Percentiles rank a stretch among this genome's conserved stretches.
Conservation (phyloP, 352 stramenopile genomes). For the Phytopythium sindhum region DNA sequence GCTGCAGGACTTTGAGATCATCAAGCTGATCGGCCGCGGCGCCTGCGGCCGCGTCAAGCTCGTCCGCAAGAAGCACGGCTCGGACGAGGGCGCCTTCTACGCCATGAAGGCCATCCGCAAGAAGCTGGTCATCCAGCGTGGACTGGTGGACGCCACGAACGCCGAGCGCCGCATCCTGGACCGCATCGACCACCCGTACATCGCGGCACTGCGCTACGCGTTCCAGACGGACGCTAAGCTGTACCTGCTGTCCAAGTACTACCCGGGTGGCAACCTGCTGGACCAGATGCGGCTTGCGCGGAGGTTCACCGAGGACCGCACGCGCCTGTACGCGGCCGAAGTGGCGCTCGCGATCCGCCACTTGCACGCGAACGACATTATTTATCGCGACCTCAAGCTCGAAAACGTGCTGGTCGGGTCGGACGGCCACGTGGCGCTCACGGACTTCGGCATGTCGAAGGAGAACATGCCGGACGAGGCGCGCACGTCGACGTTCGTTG, state of each 20-base stretch:
- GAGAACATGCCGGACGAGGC: constrained; percentile 91
- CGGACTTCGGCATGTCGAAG: constrained; percentile 99
- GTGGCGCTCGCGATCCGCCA: constrained; percentile 95
- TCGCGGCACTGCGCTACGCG: constrained; percentile 92
- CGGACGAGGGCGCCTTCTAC: constrained; percentile 79
- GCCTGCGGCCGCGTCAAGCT: constrained; percentile 84
- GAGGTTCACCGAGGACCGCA: constrained; percentile 92
- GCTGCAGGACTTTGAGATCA: constrained; percentile 94
- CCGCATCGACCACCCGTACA: constrained; percentile 95
- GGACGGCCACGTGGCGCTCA: constrained; percentile 95
- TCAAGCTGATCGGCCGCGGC: constrained; percentile 96
- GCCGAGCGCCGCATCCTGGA: constrained; percentile 87
- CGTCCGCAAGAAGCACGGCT: constrained; percentile 84
- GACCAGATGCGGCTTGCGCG: constrained; percentile 89
- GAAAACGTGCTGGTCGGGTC: constrained; percentile 98
- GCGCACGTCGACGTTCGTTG: constrained; percentile 87
- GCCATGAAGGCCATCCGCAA: constrained; percentile 89
- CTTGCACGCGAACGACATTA: constrained; percentile 93
- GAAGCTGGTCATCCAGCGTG: constrained; percentile 80
- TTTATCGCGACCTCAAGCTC: constrained; percentile 98
- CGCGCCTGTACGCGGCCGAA: constrained; percentile 95
- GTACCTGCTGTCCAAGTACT: constrained; percentile 94
- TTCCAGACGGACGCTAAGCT: constrained; percentile 91
- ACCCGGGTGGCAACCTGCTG: constrained; percentile 93
- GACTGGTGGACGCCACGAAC: constrained; percentile 90